Percentiles rank a stretch among this genome's conserved stretches.
Evolutionary conservation across 2,329 filamentous ascomycete genomes (phyloP).

Genomic region (Meredithiella fracta): DNA sequence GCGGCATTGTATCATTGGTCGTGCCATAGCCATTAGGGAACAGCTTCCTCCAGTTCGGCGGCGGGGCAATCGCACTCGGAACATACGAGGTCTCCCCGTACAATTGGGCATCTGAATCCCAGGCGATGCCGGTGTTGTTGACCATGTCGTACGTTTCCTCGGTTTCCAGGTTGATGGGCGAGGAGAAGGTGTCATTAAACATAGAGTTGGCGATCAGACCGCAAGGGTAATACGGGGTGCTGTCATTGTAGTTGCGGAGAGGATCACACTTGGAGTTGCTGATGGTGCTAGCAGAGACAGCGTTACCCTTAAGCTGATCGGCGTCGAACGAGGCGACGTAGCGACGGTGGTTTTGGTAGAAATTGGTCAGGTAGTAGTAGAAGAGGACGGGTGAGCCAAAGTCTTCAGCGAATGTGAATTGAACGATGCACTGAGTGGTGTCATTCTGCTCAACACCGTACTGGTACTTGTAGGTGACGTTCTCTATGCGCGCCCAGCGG

Average conservation of each 20-base stretch:
- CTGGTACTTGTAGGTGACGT: constrained; percentile 24
- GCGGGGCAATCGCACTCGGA: constrained; percentile 51
- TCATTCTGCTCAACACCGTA: constrained; percentile 22
- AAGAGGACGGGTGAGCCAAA: constrained; percentile 72
- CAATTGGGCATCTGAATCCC: constrained; percentile 65
- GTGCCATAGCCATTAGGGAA: constrained; percentile 51
- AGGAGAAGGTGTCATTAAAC: constrained; percentile 82
- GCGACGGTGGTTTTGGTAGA: constrained; percentile 95
- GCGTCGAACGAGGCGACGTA: constrained; percentile 83
- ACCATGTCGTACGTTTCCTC: constrained; percentile 60
- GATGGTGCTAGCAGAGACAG: constrained; percentile 44
- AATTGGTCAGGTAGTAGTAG: constrained; percentile 93
- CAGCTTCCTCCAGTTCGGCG: constrained; percentile 65
- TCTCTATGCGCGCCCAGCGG: constrained; percentile 27
- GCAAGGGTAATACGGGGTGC: constrained; percentile 77
- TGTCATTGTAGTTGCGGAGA: constrained; percentile 36
- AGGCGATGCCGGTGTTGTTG: constrained; percentile 60
- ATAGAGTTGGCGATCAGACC: constrained; percentile 91
- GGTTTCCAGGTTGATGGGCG: constrained; percentile 43
- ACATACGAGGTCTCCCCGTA: constrained; percentile 58
- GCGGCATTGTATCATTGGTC: constrained; percentile 44
- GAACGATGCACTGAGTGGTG: constrained; percentile 49
- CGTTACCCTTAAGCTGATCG: constrained; percentile 60
- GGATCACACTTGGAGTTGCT: constrained; percentile 58
- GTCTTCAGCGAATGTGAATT: constrained; percentile 63